Base-by-base conservation (phyloP, 2,329 filamentous ascomycete species). In the Hymenoscyphus fructigenus region DNA sequence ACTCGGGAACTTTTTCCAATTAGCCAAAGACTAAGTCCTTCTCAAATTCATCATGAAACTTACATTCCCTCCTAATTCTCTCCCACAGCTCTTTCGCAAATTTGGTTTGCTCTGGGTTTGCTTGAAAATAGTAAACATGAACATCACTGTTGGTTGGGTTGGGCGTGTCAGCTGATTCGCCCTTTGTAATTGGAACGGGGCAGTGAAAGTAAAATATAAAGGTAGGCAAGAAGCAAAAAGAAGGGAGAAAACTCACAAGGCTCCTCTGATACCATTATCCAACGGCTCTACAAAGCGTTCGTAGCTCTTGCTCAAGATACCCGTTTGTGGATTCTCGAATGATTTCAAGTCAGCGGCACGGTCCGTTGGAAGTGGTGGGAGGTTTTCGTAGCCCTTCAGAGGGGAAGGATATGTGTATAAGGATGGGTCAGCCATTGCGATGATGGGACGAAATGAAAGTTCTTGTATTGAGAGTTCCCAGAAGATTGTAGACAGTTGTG, bases 121-220 rank as follows among this genome's bases (percentile, higher is more conserved):
- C 82, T 73, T 88, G 85, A 68, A 88, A 85, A 77, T 92, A 91
- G 78, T 97, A 97, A 71, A 97, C 88, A 77, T 97, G 93, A 17
- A 96, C 78, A 75, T 97, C 93, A 69, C 85, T 88, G 34, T 57
- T 38, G 36, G 36, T 38, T 38, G 36, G 36, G 36, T n/a, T 20
- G 32, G 20, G 15, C 10, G 20, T 34, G 10, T 57, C 50, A 50
- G 56, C 57, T 57, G 17, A 57, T 47, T 32, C 32, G 15, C 44
- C 57, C n/a, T 41, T 26, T 14, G 26, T 28, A 53, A 20, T 28
- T 15, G 20, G 20, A 17, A 29, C 14, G 20, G 17, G 9, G 14
- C 10, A 4, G 4, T 32, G 6, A 17, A 12, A 41, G 44, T 34
- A 57, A 10, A 29, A 26, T 47, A 14, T 15, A 17, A 29, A 14